Percentiles rank a stretch among this genome's conserved stretches.
These are phyloP conservation scores for Albophoma yamanashiensis DNA, from an alignment of 2,329 filamentous ascomycete species.

Conservation along the genomic window DNA sequence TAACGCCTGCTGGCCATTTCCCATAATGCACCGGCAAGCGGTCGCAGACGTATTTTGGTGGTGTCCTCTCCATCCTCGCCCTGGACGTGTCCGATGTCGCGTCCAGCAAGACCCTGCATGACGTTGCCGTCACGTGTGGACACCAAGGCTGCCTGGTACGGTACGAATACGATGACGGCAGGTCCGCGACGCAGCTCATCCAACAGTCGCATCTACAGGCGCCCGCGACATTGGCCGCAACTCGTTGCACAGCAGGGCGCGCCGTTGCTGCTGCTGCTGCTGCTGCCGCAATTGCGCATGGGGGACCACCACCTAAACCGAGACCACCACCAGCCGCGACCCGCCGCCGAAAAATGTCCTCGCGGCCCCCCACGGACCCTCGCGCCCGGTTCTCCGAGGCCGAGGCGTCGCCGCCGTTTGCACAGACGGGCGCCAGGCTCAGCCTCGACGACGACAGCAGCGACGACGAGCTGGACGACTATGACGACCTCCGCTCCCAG, in stretches of 20 bases:
- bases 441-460: conserved; percentile 24
- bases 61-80: neutral
- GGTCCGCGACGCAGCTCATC: neutral
- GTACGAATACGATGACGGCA: neutral
- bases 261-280: neutral
- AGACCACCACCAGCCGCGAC: neutral
- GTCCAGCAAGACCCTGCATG: neutral
- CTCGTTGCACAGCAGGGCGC: neutral
- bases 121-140: neutral
- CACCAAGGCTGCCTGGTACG: neutral
- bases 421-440: conserved; percentile 27
- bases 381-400: conserved; percentile 3
- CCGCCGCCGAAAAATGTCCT: neutral
- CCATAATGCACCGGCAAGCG: neutral
- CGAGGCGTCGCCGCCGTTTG: conserved; percentile 24
- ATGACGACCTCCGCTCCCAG: conserved; percentile 20
- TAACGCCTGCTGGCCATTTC: neutral
- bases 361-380: conserved; percentile 6
- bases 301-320: neutral
- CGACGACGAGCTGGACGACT: conserved; percentile 18
- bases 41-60: neutral
- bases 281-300: neutral
- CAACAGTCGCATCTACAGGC: neutral
- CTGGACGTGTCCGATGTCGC: neutral
- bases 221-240: neutral